These are phyloP conservation scores for Rhytidhysteron rufulum DNA, from an alignment of 2,329 filamentous ascomycete species.

Conservation along the genomic window DNA sequence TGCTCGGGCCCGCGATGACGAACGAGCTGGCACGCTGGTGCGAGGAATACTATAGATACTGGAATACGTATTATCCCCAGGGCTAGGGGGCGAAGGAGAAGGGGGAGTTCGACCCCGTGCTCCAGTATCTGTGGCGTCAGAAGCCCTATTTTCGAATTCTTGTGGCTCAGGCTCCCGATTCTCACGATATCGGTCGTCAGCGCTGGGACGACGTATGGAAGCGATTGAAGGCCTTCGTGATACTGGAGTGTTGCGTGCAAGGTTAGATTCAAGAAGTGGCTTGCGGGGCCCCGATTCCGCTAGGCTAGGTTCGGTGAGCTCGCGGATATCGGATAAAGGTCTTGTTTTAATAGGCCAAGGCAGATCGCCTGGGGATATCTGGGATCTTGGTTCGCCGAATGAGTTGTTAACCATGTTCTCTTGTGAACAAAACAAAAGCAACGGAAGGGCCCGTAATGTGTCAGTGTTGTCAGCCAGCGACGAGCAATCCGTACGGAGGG, in stretches of 20 bases:
- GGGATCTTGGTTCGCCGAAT: conserved; percentile 24
- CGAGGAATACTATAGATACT: conserved; percentile 45
- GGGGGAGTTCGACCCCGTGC: conserved; percentile 21
- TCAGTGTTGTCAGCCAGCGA: conserved; percentile 15
- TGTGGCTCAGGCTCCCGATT: conserved; percentile 27
- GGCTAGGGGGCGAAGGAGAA: conserved; percentile 30
- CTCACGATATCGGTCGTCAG: conserved; percentile 22
- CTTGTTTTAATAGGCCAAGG: conserved; percentile 32
- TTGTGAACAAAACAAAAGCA: conserved; percentile 10
- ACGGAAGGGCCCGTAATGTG: conserved; percentile 7
- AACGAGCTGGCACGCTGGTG: conserved; percentile 43
- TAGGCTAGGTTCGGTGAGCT: conserved; percentile 48
- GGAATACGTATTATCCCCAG: conserved; percentile 34
- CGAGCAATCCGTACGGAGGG: conserved; percentile 10
- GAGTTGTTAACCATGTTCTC: conserved; percentile 24
- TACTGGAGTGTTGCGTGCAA: conserved; percentile 23
- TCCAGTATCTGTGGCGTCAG: conserved; percentile 23
- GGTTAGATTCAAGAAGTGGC: conserved; percentile 16
- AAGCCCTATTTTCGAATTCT: conserved; percentile 17
- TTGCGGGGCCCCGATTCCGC: conserved; percentile 33
- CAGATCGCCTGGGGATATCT: conserved; percentile 13
- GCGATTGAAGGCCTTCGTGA: conserved; percentile 29
- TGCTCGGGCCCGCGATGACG: conserved; percentile 39
- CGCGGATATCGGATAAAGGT: conserved; percentile 48
- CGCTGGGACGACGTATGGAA: conserved; percentile 27